Evolutionary conservation across 1,284 basidiomycete species (phyloP).

Genomic region (Dichomitus squalens): DNA sequence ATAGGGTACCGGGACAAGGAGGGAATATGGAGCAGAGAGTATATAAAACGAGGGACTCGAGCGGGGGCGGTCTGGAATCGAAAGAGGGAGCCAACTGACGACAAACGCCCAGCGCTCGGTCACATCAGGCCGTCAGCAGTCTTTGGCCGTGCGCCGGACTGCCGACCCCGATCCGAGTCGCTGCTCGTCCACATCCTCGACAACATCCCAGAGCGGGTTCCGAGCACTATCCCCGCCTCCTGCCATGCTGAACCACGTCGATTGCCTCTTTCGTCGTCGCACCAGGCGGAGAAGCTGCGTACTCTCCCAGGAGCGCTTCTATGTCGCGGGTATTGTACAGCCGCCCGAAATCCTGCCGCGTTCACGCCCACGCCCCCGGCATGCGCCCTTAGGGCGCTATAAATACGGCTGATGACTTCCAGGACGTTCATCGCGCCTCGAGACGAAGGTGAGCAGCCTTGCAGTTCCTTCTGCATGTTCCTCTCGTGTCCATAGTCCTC

Average conservation of each 20-base stretch:
- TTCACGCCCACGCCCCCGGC: neutral
- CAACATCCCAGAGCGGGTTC: neutral
- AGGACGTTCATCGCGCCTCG: no score
- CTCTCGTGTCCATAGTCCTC: no score
- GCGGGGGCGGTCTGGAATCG: constrained; percentile 4
- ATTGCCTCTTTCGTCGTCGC: neutral
- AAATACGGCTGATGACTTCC: no score
- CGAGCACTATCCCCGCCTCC: neutral
- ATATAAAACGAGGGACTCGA: constrained; percentile 14
- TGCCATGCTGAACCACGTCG: neutral
- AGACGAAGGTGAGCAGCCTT: no score
- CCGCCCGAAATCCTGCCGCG: neutral
- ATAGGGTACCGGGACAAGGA: constrained; percentile 11
- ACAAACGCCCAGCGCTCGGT: constrained; percentile 13
- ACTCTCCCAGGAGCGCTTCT: neutral
- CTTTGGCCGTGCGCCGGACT: constrained; percentile 3
- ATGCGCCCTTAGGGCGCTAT: neutral
- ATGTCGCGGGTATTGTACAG: neutral
- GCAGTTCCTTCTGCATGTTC: no score
- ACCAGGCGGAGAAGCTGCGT: neutral
- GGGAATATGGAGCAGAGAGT: constrained; percentile 5
- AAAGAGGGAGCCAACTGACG: constrained; percentile 9
- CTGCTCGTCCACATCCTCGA: neutral
- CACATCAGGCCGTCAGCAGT: constrained; percentile 15
- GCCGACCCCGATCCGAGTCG: neutral